These are phyloP conservation scores for Phlebopus sp. DNA, from an alignment of 1,284 basidiomycete species.

Conservation along the genomic window DNA sequence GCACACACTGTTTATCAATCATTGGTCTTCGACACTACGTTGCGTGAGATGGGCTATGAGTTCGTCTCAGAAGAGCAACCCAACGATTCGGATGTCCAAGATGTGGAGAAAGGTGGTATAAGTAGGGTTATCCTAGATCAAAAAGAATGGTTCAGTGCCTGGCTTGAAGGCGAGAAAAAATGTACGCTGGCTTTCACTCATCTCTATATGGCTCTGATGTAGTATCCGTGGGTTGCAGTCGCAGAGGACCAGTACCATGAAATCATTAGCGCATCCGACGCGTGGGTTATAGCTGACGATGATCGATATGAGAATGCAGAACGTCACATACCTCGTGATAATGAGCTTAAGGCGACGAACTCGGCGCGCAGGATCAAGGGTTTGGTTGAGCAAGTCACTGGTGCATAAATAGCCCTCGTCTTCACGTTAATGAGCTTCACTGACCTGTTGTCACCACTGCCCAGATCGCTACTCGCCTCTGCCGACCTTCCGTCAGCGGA, in stretches of 20 bases:
- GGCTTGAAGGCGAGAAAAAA: slow-evolving; percentile 84
- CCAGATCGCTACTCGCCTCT: slow-evolving; percentile 87
- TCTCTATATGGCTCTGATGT: not conserved
- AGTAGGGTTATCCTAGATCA: slow-evolving; percentile 81
- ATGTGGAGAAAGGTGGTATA: slow-evolving; percentile 68
- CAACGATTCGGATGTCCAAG: slow-evolving; percentile 19
- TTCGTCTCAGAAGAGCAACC: slow-evolving; percentile 45
- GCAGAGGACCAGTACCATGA: slow-evolving; percentile 79
- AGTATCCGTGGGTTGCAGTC: slow-evolving; percentile 42
- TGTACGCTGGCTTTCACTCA: slow-evolving; percentile 55
- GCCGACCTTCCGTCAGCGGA: slow-evolving; percentile 73
- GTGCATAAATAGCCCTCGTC: slow-evolving; percentile 38
- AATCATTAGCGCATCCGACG: slow-evolving; percentile 77
- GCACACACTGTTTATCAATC: slow-evolving; percentile 96
- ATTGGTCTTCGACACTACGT: slow-evolving; percentile 80
- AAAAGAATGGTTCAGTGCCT: slow-evolving; percentile 85
- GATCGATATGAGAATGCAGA: slow-evolving; percentile 50
- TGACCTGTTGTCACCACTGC: not conserved
- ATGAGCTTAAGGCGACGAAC: slow-evolving; percentile 62
- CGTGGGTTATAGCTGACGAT: slow-evolving; percentile 85
- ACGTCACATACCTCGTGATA: slow-evolving; percentile 15
- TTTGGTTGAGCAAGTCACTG: slow-evolving; percentile 87
- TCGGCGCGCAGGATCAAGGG: slow-evolving; percentile 80
- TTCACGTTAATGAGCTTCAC: slow-evolving; percentile 2
- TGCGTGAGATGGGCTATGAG: slow-evolving; percentile 75